phyloP scores from a whole-genome alignment of 2,329 filamentous ascomycete species.

The Zymoseptoria brevis region DNA sequence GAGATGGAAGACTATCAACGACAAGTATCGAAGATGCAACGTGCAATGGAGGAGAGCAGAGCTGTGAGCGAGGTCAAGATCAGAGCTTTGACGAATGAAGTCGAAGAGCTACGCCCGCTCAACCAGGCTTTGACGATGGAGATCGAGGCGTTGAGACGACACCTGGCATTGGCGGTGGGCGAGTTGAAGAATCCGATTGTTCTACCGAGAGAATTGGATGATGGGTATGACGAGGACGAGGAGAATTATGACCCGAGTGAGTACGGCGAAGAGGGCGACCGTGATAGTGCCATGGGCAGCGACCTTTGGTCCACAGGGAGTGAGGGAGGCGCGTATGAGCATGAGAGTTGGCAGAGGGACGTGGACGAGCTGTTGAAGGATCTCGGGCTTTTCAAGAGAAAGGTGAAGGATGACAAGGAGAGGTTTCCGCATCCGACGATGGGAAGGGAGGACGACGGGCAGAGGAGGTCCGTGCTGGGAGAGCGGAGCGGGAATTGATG shows the following conservation, averaged over 20 bases:
- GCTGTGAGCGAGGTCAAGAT: conserved; percentile 93
- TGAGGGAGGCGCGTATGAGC: conserved; percentile 39
- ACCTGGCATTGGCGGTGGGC: conserved; percentile 76
- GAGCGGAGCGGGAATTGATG: neutral
- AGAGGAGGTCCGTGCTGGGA: neutral
- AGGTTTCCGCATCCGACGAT: conserved; percentile 43
- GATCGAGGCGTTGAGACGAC: conserved; percentile 80
- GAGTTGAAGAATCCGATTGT: conserved; percentile 90
- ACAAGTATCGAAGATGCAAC: conserved; percentile 81
- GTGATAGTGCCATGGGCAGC: conserved; percentile 49
- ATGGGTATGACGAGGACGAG: conserved; percentile 14
- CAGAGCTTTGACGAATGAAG: conserved; percentile 57
- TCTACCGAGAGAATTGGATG: conserved; percentile 33
- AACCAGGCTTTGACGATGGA: conserved; percentile 55
- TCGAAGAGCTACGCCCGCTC: conserved; percentile 40
- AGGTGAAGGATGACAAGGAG: conserved; percentile 73
- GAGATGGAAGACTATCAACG: conserved; percentile 90
- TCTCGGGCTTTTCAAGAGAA: conserved; percentile 69
- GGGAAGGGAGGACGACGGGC: neutral
- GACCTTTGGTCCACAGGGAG: conserved; percentile 41
- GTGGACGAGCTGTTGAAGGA: conserved; percentile 80
- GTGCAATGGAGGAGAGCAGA: conserved; percentile 88
- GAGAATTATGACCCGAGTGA: conserved; percentile 12
- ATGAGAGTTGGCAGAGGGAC: conserved; percentile 57
- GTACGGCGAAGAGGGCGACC: conserved; percentile 51